Conservation (phyloP, 202 grass and related monocot species). For the Setaria italica region DNA sequence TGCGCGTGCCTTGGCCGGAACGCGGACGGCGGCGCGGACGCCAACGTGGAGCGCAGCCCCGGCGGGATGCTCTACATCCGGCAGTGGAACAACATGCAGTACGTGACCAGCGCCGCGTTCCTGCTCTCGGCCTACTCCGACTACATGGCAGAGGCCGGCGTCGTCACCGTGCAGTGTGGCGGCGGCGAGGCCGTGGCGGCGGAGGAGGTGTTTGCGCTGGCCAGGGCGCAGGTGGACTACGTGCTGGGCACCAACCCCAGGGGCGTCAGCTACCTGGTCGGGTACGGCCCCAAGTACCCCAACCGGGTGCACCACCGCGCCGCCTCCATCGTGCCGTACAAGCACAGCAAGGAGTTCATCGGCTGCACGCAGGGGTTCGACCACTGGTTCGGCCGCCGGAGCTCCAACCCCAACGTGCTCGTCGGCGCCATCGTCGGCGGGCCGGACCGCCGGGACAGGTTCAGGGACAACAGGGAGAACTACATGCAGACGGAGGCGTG, state of each 20-base stretch:
- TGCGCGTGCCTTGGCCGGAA: slow-evolving; percentile 81
- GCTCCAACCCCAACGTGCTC: slow-evolving; percentile 74
- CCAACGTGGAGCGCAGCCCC: slow-evolving; percentile 75
- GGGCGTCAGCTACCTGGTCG: slow-evolving; percentile 84
- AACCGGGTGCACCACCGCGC: slow-evolving; percentile 81
- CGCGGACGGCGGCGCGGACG: slow-evolving; percentile 28
- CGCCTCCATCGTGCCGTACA: slow-evolving; percentile 83
- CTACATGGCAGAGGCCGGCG: slow-evolving; percentile 45
- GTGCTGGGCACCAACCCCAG: slow-evolving; percentile 78
- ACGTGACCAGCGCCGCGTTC: slow-evolving; percentile 86
- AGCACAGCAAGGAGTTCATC: slow-evolving; percentile 84
- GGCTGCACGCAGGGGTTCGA: slow-evolving; percentile 96
- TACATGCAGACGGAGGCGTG: slow-evolving; percentile 98
- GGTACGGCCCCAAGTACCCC: slow-evolving; percentile 69
- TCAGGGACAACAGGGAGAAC: slow-evolving; percentile 76
- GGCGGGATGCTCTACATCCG: slow-evolving; percentile 83
- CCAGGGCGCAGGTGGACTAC: slow-evolving; percentile 82
- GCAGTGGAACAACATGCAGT: slow-evolving; percentile 99
- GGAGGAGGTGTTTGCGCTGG: slow-evolving; percentile 52
- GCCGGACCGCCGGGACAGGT: slow-evolving; percentile 62
- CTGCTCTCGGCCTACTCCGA: slow-evolving; percentile 67
- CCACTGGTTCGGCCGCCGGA: slow-evolving; percentile 77
- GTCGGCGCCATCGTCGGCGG: slow-evolving; percentile 83
- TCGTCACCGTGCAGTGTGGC: slow-evolving; percentile 38
- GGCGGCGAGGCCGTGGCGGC: slow-evolving; percentile 36